phyloP scores from a whole-genome alignment of 202 grass and related monocot genomes.

The Zoysia matrella region DNA sequence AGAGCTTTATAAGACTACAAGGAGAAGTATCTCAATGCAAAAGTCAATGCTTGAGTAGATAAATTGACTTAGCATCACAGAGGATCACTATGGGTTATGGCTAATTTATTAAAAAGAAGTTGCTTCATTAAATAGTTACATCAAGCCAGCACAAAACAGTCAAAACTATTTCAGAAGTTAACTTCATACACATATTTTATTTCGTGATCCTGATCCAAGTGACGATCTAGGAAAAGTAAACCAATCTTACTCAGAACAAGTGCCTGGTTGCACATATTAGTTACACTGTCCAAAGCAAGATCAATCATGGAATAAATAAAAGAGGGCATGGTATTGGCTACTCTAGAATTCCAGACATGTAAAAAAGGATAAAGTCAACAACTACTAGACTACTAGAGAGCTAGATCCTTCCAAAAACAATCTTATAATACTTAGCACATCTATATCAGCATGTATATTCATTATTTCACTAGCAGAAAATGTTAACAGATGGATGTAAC shows the following conservation, averaged over 20 bases:
- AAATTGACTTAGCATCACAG: not conserved
- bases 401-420: not conserved
- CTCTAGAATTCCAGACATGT: not conserved
- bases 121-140: slow-evolving; percentile 23
- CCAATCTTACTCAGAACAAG: slow-evolving; percentile 33
- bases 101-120: slow-evolving; percentile 12
- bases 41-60: slow-evolving; percentile 1
- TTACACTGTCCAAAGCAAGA: slow-evolving; percentile 18
- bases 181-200: slow-evolving; percentile 5
- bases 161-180: slow-evolving; percentile 4
- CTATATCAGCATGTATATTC: not conserved
- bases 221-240: slow-evolving; percentile 11
- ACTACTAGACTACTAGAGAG: not conserved
- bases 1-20: slow-evolving; percentile 4
- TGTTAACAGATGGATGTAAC: slow-evolving; percentile 20
- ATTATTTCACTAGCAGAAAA: slow-evolving; percentile 8
- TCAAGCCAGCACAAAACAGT: not conserved
- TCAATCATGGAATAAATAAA: slow-evolving; percentile 28
- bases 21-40: not conserved
- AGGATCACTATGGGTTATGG: not conserved
- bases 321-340: not conserved
- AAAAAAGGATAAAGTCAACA: slow-evolving; percentile 4
- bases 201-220: slow-evolving; percentile 27
- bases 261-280: not conserved
- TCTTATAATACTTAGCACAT: slow-evolving; percentile 8